A percentile compares a stretch with the other conserved stretches of the same genome.
These are phyloP conservation scores for Suillus cothurnatus DNA, from an alignment of 768 basidiomycete genomes.

Conservation along the genomic window DNA sequence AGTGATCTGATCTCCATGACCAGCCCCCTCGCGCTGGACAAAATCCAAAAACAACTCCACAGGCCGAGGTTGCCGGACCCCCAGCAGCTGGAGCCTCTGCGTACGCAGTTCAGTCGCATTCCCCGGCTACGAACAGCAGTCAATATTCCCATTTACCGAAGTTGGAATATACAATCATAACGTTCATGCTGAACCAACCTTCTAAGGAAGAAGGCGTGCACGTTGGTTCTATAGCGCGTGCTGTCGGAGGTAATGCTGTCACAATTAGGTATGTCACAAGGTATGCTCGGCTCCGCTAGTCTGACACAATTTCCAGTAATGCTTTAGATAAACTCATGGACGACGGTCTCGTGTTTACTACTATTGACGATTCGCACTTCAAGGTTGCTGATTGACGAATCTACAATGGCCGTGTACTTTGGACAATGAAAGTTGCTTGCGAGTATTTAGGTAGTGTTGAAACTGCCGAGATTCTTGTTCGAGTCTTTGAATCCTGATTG, in stretches of 20 bases:
- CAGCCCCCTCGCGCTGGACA: slow-evolving; percentile 39
- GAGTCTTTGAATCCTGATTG: not conserved
- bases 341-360: slow-evolving; percentile 78
- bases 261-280: slow-evolving; percentile 56
- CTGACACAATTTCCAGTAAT: slow-evolving; percentile 43
- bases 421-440: not conserved
- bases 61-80: slow-evolving; percentile 6
- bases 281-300: slow-evolving; percentile 4
- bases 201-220: slow-evolving; percentile 67
- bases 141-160: slow-evolving; percentile 58
- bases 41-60: slow-evolving; percentile 16
- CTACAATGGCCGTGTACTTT: slow-evolving; percentile 11
- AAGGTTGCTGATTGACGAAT: slow-evolving; percentile 46
- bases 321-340: slow-evolving; percentile 80
- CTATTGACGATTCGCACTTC: slow-evolving; percentile 83
- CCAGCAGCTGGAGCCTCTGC: slow-evolving; percentile 34
- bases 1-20: slow-evolving; percentile 2
- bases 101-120: slow-evolving; percentile 41
- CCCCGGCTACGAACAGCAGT: slow-evolving; percentile 33
- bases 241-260: slow-evolving; percentile 57
- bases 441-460: slow-evolving; percentile 4
- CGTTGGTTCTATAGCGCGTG: slow-evolving; percentile 70
- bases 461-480: not conserved
- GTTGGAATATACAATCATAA: slow-evolving; percentile 64
- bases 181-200: slow-evolving; percentile 57